Percentiles rank a stretch among this genome's conserved stretches.
Conservation (phyloP, 352 stramenopile genomes). For the Globisporangium orthogonon region DNA sequence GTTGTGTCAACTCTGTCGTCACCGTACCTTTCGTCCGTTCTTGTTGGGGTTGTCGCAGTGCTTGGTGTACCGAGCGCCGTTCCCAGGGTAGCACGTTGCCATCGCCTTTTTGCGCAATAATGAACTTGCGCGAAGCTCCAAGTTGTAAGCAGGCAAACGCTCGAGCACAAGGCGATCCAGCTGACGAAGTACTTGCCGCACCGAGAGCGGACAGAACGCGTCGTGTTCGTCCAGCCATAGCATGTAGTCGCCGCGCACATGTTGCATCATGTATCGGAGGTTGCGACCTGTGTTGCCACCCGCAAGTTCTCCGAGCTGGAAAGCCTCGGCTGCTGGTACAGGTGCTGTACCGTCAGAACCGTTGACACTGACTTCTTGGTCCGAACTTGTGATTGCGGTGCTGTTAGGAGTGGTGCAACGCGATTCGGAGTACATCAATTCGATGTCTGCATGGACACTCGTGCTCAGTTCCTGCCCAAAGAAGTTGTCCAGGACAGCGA, state of each 20-base stretch:
- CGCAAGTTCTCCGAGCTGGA: conserved; percentile 31
- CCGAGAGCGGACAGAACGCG: conserved; percentile 17
- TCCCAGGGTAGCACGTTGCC: conserved; percentile 43
- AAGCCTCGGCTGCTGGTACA: not conserved
- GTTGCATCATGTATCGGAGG: conserved; percentile 36
- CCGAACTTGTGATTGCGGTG: not conserved
- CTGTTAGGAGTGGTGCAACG: not conserved
- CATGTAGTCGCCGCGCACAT: conserved; percentile 43
- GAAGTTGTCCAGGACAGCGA: conserved; percentile 30
- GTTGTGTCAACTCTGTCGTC: no score
- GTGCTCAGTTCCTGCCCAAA: conserved; percentile 14
- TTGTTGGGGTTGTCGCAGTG: conserved; percentile 50
- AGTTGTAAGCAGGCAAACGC: conserved; percentile 12
- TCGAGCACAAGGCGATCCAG: conserved; percentile 36
- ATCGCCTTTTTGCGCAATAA: conserved; percentile 43
- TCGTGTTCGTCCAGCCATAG: conserved; percentile 42
- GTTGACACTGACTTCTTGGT: no score
- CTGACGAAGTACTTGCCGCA: conserved; percentile 24
- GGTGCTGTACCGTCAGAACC: not conserved
- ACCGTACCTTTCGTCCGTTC: conserved; percentile 28
- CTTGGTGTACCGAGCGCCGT: conserved; percentile 29
- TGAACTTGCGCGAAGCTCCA: conserved; percentile 19
- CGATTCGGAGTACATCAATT: conserved; percentile 17
- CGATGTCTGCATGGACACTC: conserved; percentile 15
- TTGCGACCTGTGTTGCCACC: conserved; percentile 37